Evolutionary conservation across 495 filamentous ascomycete species (phyloP), one percentile per base, ranked within the genome.

Genomic region (Cercophora sp.): DNA sequence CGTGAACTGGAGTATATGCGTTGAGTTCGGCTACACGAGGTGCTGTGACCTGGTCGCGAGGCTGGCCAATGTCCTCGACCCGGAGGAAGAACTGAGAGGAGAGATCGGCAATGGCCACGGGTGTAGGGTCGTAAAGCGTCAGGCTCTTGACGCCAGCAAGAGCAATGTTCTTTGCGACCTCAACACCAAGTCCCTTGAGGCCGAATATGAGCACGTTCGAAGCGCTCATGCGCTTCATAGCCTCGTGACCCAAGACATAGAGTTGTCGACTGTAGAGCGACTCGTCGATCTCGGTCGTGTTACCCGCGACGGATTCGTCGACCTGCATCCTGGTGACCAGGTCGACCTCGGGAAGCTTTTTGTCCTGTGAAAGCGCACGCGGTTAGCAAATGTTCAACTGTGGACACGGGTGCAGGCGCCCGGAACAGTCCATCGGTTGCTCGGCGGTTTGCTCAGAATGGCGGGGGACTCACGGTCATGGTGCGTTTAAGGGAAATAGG

Each of bases 161-260:
- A 26, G 93, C 94, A 65, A 99, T 88, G 60, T 99, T 97, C 78
- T 99, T 99, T 57, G 94, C 92, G 63, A 99, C 96, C 72, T 99
- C 94, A 42, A 96, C 91, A 72, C 94, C 94, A 26, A 99, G 80
- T 16, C 94, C 93, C 66, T 91, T 89, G 58, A 96, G 72, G 47
- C 94, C 94, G 46, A 90, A 87, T 46, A 99, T 81, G 16, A 99
- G 86, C 37, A 99, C 83, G 67, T 97, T 91, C 18, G 94, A 97
- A 43, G 90, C 87, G 66, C 91, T 80, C 94, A 99, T 99, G 50
- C 91, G 88, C 75, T 95, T 97, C 94, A 99, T 99, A 47, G 94
- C 94, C 76, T 99, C 94, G 71, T 97, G 94, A 25, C 94, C 94
- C 52, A 99, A 83, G 45, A 98, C 93, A 69, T 98, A 95, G 40